phyloP scores from a whole-genome alignment of 768 basidiomycete species.

The Russula brevipes region DNA sequence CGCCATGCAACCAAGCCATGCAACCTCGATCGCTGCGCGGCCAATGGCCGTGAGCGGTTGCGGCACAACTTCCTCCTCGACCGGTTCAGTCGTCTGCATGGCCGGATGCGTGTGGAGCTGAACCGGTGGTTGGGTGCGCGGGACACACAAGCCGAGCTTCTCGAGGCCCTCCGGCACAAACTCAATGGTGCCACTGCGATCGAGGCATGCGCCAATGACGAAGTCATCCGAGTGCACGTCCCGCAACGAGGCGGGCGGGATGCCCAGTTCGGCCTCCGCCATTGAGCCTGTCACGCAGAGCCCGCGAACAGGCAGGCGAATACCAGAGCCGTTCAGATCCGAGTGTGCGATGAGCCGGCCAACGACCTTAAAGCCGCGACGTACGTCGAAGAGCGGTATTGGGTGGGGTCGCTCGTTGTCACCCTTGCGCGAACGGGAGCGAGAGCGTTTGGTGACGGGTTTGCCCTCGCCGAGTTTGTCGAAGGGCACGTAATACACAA shows the following conservation, averaged over 20 bases:
- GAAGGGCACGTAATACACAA: conserved; percentile 75
- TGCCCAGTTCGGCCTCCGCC: conserved; percentile 35
- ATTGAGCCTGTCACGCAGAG: conserved; percentile 60
- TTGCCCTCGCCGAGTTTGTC: conserved; percentile 32
- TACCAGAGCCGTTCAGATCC: conserved; percentile 66
- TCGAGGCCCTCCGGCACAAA: conserved; percentile 77
- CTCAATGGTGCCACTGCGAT: conserved; percentile 64
- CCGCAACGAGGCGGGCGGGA: conserved; percentile 35
- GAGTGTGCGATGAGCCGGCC: conserved; percentile 68
- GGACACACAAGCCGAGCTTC: conserved; percentile 60
- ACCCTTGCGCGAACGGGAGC: conserved; percentile 32
- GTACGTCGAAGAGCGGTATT: conserved; percentile 37
- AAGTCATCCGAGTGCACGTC: conserved; percentile 38
- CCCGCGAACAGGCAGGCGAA: conserved; percentile 68
- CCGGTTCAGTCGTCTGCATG: conserved; percentile 36
- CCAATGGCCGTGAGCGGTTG: conserved; percentile 46
- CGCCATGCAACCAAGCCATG: conserved; percentile 51
- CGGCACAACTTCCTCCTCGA: conserved; percentile 41
- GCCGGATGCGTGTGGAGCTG: conserved; percentile 9
- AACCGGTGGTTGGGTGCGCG: conserved; percentile 20
- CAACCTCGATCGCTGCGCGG: conserved; percentile 48
- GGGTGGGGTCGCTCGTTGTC: conserved; percentile 32
- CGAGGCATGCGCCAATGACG: conserved; percentile 56
- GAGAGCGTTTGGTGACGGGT: conserved; percentile 42
- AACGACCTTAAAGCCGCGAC: conserved; percentile 64